Base-by-base conservation (phyloP, 2,329 filamentous ascomycete genomes). In the Orbilia ellipsospora region DNA sequence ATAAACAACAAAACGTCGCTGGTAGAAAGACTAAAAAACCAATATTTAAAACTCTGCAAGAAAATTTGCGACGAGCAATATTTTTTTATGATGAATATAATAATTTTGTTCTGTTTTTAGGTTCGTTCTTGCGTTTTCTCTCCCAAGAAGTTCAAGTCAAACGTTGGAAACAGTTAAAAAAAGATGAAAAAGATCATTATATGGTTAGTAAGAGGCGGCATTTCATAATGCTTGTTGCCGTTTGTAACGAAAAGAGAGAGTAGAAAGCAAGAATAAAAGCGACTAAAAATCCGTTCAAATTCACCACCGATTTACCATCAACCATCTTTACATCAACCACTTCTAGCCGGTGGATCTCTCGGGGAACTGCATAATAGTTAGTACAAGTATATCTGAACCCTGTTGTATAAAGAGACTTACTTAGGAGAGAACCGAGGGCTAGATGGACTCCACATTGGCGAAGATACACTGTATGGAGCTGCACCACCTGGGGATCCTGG, bases 391-490 rank as follows among this genome's bases (percentile, higher is more conserved):
- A 6, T 51, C 31, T 7, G 5, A 15, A 7, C 1, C 23, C 15
- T 18, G 20, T n/a, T 55, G 31, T 10, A 52, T 28, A 52, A 54
- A 23, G 23, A 23, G 23, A 78, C 78, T 77, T 80, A 80, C 80
- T 78, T 79, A 52, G 79, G 79, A 45, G 78, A 79, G 54, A 79
- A 80, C 13, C 64, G 76, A 16, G 79, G 79, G 57, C 73, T 73
- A 40, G 72, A 67, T 45, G 65, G 59, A 15, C 57, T 65, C 78
- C 81, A 83, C 72, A 83, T 82, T 42, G 82, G 82, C 61, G 82
- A 82, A 8, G 81, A 82, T 23, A 82, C 79, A 15, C 80, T 81
- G 70, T 83, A 82, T 16, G 79, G 80, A 62, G 79, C 82, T 67
- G 80, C 79, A 26, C 78, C 81, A 48, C 82, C 81, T 57, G 81